Evolutionary conservation across 352 stramenopile genomes (phyloP).

Genomic region (Pythium oligandrum): DNA sequence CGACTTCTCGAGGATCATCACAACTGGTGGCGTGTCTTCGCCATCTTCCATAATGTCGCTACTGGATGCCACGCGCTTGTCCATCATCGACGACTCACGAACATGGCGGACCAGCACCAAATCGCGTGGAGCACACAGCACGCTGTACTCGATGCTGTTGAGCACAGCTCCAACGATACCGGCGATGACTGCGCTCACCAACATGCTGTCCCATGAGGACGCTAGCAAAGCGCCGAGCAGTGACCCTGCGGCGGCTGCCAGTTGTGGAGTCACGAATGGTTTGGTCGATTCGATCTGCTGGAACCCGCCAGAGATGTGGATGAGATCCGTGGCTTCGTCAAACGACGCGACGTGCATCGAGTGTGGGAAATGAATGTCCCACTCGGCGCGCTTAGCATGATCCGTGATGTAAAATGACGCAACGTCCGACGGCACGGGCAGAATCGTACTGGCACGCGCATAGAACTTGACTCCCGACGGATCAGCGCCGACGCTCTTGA

Average conservation of each 20-base stretch:
- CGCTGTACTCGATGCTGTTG: constrained; percentile 51
- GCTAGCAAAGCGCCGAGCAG: constrained; percentile 41
- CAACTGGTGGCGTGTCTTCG: constrained; percentile 50
- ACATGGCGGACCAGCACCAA: constrained; percentile 73
- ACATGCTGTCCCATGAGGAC: constrained; percentile 34
- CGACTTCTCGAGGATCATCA: constrained; percentile 77
- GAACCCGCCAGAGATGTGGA: constrained; percentile 56
- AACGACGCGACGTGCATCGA: constrained; percentile 64
- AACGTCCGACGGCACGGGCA: constrained; percentile 66
- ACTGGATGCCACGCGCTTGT: constrained; percentile 28
- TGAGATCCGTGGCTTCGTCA: constrained; percentile 68
- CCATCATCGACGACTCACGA: constrained; percentile 47
- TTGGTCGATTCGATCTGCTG: constrained; percentile 38
- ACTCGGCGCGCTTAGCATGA: constrained; percentile 64
- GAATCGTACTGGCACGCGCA: constrained; percentile 54
- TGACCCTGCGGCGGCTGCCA: constrained; percentile 37
- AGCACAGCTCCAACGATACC: constrained; percentile 39
- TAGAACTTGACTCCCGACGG: constrained; percentile 32
- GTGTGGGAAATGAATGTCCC: constrained; percentile 68
- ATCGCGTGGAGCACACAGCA: constrained; percentile 48
- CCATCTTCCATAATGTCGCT: constrained; percentile 32
- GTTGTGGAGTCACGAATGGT: constrained; percentile 43
- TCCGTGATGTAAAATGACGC: constrained; percentile 56
- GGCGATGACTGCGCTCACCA: constrained; percentile 46
- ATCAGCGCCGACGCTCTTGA: constrained; percentile 54